Evolutionary conservation across 257 asterid genomes (phyloP).

Genomic region (Anisodus tanguticus): DNA sequence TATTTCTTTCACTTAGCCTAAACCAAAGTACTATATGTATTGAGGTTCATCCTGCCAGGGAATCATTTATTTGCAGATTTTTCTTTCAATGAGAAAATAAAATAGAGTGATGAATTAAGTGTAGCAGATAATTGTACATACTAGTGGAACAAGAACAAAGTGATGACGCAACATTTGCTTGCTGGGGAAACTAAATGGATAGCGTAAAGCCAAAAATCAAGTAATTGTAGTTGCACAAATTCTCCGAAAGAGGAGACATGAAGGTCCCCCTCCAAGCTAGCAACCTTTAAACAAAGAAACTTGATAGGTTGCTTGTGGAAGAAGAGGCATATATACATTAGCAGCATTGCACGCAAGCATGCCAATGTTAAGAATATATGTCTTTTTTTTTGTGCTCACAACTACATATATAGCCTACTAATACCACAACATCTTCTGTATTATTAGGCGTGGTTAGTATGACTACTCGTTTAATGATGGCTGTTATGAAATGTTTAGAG

Average conservation of each 20-base stretch:
- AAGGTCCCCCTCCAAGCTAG: neutral
- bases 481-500: too few species aligned
- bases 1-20: too few species aligned
- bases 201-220: conserved; percentile 31
- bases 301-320: neutral
- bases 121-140: too few species aligned
- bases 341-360: neutral
- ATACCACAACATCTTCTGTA: neutral
- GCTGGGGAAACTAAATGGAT: conserved; percentile 19
- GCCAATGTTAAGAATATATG: too few species aligned
- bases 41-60: too few species aligned
- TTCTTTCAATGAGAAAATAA: too few species aligned
- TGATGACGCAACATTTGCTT: conserved; percentile 2
- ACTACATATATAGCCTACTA: too few species aligned
- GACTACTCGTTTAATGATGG: neutral
- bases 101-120: too few species aligned
- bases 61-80: too few species aligned
- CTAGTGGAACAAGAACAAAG: too few species aligned
- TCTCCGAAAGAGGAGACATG: conserved; percentile 31
- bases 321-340: neutral
- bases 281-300: too few species aligned
- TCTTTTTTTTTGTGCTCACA: neutral
- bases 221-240: conserved; percentile 22
- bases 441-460: neutral
- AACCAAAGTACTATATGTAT: too few species aligned